phyloP scores from a whole-genome alignment of 805 yeast genomes.

The Wickerhamiella brachini region DNA sequence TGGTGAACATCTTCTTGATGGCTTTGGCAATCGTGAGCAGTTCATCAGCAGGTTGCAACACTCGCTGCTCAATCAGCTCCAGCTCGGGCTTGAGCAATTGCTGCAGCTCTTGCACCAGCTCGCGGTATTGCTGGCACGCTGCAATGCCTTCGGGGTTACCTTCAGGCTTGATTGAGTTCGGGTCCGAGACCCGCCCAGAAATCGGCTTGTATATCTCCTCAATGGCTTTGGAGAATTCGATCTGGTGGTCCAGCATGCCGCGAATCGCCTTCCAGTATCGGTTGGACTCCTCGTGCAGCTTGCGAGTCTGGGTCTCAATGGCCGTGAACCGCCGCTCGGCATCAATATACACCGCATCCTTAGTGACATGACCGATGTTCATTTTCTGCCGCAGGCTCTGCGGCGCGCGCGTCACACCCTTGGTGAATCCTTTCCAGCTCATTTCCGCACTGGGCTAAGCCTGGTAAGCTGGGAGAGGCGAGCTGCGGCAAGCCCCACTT shows the following conservation, averaged over 20 bases:
- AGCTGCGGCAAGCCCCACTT: no score
- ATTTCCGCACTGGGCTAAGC: slow-evolving; percentile 3
- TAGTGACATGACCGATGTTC: slow-evolving; percentile 53
- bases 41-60: slow-evolving; percentile 86
- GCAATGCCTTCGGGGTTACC: slow-evolving; percentile 94
- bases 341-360: slow-evolving; percentile 81
- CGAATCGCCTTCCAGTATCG: slow-evolving; percentile 84
- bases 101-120: slow-evolving; percentile 74
- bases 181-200: slow-evolving; percentile 82
- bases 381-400: slow-evolving; percentile 81
- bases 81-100: slow-evolving; percentile 81
- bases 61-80: slow-evolving; percentile 78
- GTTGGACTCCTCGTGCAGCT: slow-evolving; percentile 77
- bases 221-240: slow-evolving; percentile 88
- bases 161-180: slow-evolving; percentile 71
- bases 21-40: slow-evolving; percentile 64
- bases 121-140: slow-evolving; percentile 86
- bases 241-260: slow-evolving; percentile 85
- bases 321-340: slow-evolving; percentile 95
- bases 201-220: slow-evolving; percentile 95
- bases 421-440: slow-evolving; percentile 22
- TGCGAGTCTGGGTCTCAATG: slow-evolving; percentile 77
- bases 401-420: slow-evolving; percentile 45
- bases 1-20: slow-evolving; percentile 86
- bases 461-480: neutral